phyloP scores from a whole-genome alignment of 148 eudicot species.

The Spergularia bocconei region DNA sequence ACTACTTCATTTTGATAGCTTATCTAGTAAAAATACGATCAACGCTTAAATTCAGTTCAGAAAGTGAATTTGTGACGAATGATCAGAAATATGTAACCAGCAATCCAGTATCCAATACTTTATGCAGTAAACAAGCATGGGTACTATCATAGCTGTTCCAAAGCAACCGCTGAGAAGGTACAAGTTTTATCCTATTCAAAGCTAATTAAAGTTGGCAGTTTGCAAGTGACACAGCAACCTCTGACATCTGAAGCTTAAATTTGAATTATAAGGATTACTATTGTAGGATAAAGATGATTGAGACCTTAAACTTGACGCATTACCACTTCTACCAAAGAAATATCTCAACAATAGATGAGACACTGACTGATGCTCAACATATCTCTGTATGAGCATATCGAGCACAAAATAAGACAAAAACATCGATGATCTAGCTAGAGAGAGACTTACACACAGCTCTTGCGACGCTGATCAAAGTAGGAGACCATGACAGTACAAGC shows the following conservation, averaged over 20 bases:
- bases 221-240: background rate
- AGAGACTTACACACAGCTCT: slow-evolving; percentile 82
- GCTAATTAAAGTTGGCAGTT: background rate
- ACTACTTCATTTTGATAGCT: background rate
- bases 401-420: background rate
- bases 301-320: background rate
- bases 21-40: background rate
- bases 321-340: background rate
- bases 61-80: slow-evolving; percentile 1
- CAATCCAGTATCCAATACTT: background rate
- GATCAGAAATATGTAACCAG: background rate
- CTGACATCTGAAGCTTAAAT: background rate
- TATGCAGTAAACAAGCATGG: background rate
- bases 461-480: slow-evolving; percentile 51
- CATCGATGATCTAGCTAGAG: slow-evolving; percentile 2
- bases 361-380: background rate
- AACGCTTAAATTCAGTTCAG: background rate
- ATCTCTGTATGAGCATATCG: slow-evolving; percentile 3
- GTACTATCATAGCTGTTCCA: background rate
- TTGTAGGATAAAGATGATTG: background rate
- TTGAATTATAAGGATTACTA: background rate
- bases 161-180: background rate
- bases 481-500: slow-evolving; percentile 99
- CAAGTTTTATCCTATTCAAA: background rate
- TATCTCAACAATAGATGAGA: background rate